Evolutionary conservation across 2,329 filamentous ascomycete genomes (phyloP).

Genomic region (Penicillium janthinellum): DNA sequence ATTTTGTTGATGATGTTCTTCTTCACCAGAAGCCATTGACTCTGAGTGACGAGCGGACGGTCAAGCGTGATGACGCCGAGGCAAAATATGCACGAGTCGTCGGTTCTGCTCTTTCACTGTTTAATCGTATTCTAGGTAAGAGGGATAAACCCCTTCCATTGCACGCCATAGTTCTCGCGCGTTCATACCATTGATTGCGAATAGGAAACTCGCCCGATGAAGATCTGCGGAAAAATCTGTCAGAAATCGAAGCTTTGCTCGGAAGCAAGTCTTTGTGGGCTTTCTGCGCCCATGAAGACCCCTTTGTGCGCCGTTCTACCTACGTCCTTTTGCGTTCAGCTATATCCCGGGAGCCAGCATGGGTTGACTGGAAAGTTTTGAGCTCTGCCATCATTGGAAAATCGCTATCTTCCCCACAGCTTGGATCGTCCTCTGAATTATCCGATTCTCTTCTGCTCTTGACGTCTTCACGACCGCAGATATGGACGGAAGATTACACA

Average conservation of each 20-base stretch:
- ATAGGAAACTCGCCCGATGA: constrained; percentile 38
- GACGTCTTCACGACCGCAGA: constrained; percentile 64
- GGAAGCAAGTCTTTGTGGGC: constrained; percentile 63
- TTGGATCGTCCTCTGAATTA: constrained; percentile 72
- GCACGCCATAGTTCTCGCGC: constrained; percentile 11
- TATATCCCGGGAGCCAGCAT: constrained; percentile 50
- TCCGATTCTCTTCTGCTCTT: constrained; percentile 67
- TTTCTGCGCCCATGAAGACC: constrained; percentile 58
- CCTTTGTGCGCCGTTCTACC: constrained; percentile 59
- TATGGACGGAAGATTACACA: constrained; percentile 71
- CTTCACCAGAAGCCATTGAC: constrained; percentile 75
- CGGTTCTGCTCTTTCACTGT: constrained; percentile 59
- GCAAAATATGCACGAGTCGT: constrained; percentile 82
- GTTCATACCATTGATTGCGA: constrained; percentile 10
- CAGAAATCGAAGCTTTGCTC: constrained; percentile 68
- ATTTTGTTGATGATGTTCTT: constrained; percentile 78
- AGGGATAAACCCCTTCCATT: not conserved
- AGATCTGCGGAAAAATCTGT: constrained; percentile 62
- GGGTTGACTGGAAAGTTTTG: constrained; percentile 64
- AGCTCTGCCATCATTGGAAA: constrained; percentile 73
- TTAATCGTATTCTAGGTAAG: constrained; percentile 57
- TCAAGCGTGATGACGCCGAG: constrained; percentile 80
- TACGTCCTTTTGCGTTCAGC: constrained; percentile 58
- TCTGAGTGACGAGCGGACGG: constrained; percentile 84
- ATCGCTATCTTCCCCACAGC: constrained; percentile 71